Base-by-base conservation (phyloP, 768 basidiomycete species). In the Lentinula sp. region DNA sequence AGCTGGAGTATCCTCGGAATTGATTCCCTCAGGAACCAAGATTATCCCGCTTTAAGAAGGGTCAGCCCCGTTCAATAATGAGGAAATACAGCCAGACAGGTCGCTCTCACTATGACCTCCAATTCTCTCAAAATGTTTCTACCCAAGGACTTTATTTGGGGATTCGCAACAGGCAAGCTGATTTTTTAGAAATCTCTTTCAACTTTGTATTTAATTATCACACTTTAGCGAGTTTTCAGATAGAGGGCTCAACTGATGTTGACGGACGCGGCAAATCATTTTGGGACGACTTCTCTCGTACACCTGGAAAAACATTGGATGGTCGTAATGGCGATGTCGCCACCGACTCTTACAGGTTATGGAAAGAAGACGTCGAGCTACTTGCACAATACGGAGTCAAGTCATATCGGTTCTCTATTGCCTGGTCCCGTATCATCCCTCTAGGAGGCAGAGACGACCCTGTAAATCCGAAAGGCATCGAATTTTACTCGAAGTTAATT, bases 391-490 rank as follows among this genome's bases (percentile, higher is more conserved):
- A 89, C 64, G 86, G 87, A 37, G 84, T 86, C 52, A 88, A 86
- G 65, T 74, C 86, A 2, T 91, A 91, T 74, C 82, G 89, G 21
- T 91, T 92, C 73, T 89, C 87, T 4, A 75, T 92, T 58, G 78
- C 88, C 6, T 91, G 88, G 91, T 81, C 86, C 10, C 80, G 89
- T 31, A 80, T 91, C 64, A 87, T 91, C 62, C 90, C 89, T 28
- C 76, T 84, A 16, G 88, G 87, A 21, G 89, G 89, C 18, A 80
- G 85, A 21, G 76, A 86, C 63, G 89, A 91, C 71, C 86, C 89
- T 15, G 70, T 90, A 65, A 91, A 91, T 71, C 79, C 82, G 59
- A 73, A 78, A 61, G 89, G 89, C 21, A 84, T 91, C 67, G 76
- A 81, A 58, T 88, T 80, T 67, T 92, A 91, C 76, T 84, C 82